A percentile compares a stretch with the other conserved stretches of the same genome.
Evolutionary conservation across 1,284 basidiomycete genomes (phyloP).

Genomic region (Porogramme epimiltina): DNA sequence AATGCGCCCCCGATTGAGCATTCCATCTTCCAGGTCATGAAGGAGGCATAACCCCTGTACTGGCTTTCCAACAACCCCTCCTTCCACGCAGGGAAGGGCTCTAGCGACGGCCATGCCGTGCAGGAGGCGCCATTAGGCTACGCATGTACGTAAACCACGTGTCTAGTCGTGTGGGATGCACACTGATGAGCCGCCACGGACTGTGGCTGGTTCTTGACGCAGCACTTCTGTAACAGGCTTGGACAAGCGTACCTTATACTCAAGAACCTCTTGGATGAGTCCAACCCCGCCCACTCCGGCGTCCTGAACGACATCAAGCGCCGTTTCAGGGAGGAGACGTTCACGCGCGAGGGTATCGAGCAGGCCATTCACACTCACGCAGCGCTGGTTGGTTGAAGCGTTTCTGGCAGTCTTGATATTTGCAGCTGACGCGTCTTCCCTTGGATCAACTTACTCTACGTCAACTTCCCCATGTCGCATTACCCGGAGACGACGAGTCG

Average conservation of each 20-base stretch:
- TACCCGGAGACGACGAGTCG: conserved; percentile 70
- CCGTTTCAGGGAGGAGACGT: conserved; percentile 97
- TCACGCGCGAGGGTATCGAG: conserved; percentile 95
- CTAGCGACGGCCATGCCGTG: conserved; percentile 79
- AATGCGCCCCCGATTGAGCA: conserved; percentile 90
- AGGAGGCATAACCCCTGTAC: conserved; percentile 94
- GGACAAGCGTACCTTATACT: conserved; percentile 89
- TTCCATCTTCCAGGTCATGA: conserved; percentile 94
- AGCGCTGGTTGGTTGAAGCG: conserved; percentile 64
- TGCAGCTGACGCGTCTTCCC: neutral
- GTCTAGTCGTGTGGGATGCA: neutral
- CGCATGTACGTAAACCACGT: conserved; percentile 61
- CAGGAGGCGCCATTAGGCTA: conserved; percentile 99
- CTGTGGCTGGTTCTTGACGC: conserved; percentile 92
- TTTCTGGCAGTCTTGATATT: neutral
- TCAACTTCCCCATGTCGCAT: conserved; percentile 97
- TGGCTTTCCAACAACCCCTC: conserved; percentile 97
- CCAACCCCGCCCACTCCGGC: conserved; percentile 89
- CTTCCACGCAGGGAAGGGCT: conserved; percentile 67
- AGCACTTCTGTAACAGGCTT: conserved; percentile 96
- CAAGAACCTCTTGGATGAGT: conserved; percentile 87
- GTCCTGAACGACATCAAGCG: conserved; percentile 96
- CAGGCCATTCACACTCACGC: conserved; percentile 86
- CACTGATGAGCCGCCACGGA: conserved; percentile 43
- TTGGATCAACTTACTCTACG: conserved; percentile 89